Evolutionary conservation across 2,329 filamentous ascomycete species (phyloP).

Genomic region (Dryadomyces quercivorus): DNA sequence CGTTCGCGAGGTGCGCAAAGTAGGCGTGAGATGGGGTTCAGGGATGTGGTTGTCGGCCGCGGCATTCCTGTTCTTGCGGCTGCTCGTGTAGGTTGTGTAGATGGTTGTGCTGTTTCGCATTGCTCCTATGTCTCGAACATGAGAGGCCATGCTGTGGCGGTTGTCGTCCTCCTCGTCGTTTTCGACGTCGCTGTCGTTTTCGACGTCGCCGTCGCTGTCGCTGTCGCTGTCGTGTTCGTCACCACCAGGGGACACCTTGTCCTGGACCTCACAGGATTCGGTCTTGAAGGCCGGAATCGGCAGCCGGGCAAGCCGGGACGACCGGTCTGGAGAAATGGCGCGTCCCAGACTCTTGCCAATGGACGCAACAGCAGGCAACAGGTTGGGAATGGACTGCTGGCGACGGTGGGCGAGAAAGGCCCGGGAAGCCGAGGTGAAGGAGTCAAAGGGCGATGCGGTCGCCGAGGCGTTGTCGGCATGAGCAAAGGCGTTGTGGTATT

Average conservation of each 20-base stretch:
- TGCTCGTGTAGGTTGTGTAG: conserved; percentile 3
- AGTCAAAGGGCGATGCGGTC: conserved; percentile 6
- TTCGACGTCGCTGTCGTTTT: conserved; percentile 16
- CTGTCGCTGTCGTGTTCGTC: background rate
- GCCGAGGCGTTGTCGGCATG: conserved; percentile 13
- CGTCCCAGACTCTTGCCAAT: conserved; percentile 11
- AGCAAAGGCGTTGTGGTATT: conserved; percentile 21
- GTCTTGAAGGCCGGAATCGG: conserved; percentile 12
- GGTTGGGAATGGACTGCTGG: conserved; percentile 24
- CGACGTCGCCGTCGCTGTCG: conserved; percentile 13
- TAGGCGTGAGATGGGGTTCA: too few relatives aligned
- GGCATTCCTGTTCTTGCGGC: background rate
- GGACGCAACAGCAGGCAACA: conserved; percentile 16
- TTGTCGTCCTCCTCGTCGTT: conserved; percentile 17
- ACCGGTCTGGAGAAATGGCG: conserved; percentile 12
- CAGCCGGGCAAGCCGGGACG: background rate
- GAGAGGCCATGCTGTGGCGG: conserved; percentile 11
- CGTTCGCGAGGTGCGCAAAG: too few relatives aligned
- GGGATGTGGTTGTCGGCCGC: too few relatives aligned
- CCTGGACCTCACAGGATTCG: conserved; percentile 23
- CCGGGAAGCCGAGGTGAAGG: conserved; percentile 11
- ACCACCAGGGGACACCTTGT: conserved; percentile 6
- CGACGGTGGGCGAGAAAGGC: conserved; percentile 18
- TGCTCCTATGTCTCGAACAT: background rate
- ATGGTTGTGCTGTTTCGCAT: conserved; percentile 1